Percentiles rank a stretch among this genome's conserved stretches.
phyloP scores from a whole-genome alignment of 768 basidiomycete species.

The Xanthoconium purpureum region DNA sequence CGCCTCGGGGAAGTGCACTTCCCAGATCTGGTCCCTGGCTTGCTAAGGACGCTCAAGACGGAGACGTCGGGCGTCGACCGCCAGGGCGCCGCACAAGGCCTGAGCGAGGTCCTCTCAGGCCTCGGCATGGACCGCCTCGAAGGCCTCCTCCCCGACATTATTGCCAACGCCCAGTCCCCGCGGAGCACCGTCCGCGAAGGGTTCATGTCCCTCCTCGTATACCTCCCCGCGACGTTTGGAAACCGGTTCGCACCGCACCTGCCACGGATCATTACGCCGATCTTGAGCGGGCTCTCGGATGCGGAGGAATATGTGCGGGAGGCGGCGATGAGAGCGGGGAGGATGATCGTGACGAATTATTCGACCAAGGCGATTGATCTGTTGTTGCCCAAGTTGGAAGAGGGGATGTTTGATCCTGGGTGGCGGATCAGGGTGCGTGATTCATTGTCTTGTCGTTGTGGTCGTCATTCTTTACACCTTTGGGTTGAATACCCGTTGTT shows the following conservation, averaged over 20 bases:
- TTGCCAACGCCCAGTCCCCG: slow-evolving; percentile 86
- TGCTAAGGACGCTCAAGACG: slow-evolving; percentile 84
- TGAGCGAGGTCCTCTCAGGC: slow-evolving; percentile 91
- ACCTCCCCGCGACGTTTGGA: slow-evolving; percentile 93
- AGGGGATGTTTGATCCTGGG: slow-evolving; percentile 89
- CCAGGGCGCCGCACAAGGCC: slow-evolving; percentile 96
- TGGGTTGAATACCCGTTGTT: too few species aligned
- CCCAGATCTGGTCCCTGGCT: slow-evolving; percentile 90
- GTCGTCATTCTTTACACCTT: too few species aligned
- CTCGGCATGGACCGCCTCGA: slow-evolving; percentile 98
- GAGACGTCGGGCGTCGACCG: slow-evolving; percentile 95
- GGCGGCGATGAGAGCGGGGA: slow-evolving; percentile 96
- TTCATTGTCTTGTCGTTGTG: neutral
- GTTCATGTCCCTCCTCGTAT: slow-evolving; percentile 97
- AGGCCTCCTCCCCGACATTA: slow-evolving; percentile 89
- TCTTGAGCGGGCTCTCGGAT: slow-evolving; percentile 88
- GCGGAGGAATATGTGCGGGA: slow-evolving; percentile 94
- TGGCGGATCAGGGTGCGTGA: slow-evolving; percentile 89
- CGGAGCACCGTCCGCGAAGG: slow-evolving; percentile 92
- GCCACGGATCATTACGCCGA: slow-evolving; percentile 90
- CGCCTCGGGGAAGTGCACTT: slow-evolving; percentile 92
- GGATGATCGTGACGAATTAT: slow-evolving; percentile 97
- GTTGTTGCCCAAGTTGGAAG: slow-evolving; percentile 89
- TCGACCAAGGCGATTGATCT: slow-evolving; percentile 89
- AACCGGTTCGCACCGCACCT: slow-evolving; percentile 95